Evolutionary conservation across 2,329 filamentous ascomycete genomes (phyloP), one percentile per base, ranked within the genome.

Genomic region (Neonectria ditissima): DNA sequence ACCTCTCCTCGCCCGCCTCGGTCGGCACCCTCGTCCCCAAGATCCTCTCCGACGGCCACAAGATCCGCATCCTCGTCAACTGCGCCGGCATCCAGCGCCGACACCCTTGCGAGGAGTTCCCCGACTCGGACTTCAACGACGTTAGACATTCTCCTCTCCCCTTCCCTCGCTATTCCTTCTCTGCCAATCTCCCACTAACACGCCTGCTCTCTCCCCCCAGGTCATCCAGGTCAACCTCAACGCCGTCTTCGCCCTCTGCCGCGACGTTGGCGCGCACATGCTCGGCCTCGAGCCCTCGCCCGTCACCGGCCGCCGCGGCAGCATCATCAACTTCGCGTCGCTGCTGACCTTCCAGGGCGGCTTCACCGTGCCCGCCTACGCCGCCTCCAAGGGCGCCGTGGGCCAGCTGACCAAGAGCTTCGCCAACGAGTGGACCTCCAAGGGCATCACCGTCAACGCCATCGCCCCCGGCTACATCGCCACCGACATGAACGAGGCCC

Each of bases 401-500:
- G 91, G 88, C 6, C 93, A 97, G 80, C 79, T 97, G 63, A 97
- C 93, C 55, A 97, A 96, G 81, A 90, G 91, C 26, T 83, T 97
- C 62, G 89, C 90, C 50, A 97, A 97, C 76, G 92, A 97, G 80
- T 97, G 94, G 94, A 88, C 90, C 0, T 78, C 83, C n/a, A 86
- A 89, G 73, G 93, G 93, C 2, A 86, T 97, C 65, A 92, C 87
- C 1, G 93, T 97, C 43, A 97, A 97, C 77, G 92, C 91, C 8
- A 92, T 97, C 74, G 93, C 94, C 2, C 94, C 94, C 0, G 94
- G 94, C 0, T 97, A 97, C 78, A 92, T 97, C 71, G 92, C 87
- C 53, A 97, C 94, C n/a, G 94, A 97, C 65, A 97, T 97, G 94
- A 97, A 97, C 77, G 86, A 85, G 69, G 94, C 93, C 3, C 79